Evolutionary conservation across 768 basidiomycete genomes (phyloP), one percentile per base, ranked within the genome.

Genomic region (Pholiota microspora): DNA sequence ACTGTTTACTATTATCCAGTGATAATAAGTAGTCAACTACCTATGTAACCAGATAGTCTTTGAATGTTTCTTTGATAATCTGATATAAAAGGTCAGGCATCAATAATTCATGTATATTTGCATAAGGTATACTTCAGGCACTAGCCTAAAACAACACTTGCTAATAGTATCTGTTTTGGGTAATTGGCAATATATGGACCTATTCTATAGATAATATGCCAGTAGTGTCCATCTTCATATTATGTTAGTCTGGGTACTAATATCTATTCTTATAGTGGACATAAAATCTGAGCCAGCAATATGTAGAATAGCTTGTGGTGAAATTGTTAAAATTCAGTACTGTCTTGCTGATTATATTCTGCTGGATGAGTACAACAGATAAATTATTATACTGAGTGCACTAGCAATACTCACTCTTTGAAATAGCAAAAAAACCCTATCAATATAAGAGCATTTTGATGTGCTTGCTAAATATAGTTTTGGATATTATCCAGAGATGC

Each of bases 41-140:
- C 75, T 74, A 78, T 4, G 44, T 45, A 3, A 77, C 72, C 2
- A 77, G 62, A 48, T 76, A 75, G 38, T 76, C 76, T 53, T 75
- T 76, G 62, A 75, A 77, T 3, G 61, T 66, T 7, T 31, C 47
- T 13, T 48, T 48, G 10, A 48, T 48, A 16, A 48, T 27, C 60
- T 75, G 73, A 55, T 75, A 73, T 0, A 73, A 62, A 0, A 72
- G 57, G 53, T 72, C 68, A 2, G 69, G 64, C 0, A 67, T 42
- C 1, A 72, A 21, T 1, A 72, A 51, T 32, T 71, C 64, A 53
- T 73, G 60, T 15, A 73, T 73, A 47, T 73, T 12, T 59, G 60
- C 2, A 71, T 70, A 47, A 72, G 15, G 7, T 15, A 10, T 34
- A 49, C 48, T 49, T 49, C 7, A 34, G 48, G 13, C 48, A 49